Base-by-base conservation (phyloP, 2,329 filamentous ascomycete species). In the Tolypocladium guangdongense region DNA sequence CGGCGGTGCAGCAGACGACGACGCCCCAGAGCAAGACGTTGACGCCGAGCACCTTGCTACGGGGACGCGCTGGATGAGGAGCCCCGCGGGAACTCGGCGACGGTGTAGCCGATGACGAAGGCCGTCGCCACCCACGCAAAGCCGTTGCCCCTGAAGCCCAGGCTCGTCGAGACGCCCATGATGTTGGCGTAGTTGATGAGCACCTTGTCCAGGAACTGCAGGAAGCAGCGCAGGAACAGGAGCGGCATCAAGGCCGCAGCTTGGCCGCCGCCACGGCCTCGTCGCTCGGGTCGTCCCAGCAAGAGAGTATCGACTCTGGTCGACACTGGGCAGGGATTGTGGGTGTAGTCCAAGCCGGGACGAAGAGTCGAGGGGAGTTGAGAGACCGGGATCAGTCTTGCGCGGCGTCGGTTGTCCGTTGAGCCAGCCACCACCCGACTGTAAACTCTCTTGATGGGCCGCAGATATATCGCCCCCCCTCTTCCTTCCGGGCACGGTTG, bases 1-100 rank as follows among this genome's bases (percentile, higher is more conserved):
- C 69, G 0, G 74, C 74, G 14, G 70, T 74, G 53, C 68, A 69
- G 65, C 74, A 73, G 35, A 77, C 64, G 24, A 73, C 65, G 8
- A 64, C 48, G 7, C 69, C 70, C 69, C 68, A 70, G 6, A 62
- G 54, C 2, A 67, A 35, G 2, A 71, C 64, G 38, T 68, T 69
- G 32, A 60, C 56, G 3, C 64, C 62, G 18, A 70, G 63, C 7
- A 71, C 65, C 56, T 63, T 68, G 38, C 59, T 64, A 70, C 63
- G 27, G 59, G 63, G 39, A 66, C 66, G 45, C 62, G 62, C 55
- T 71, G 69, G 20, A 68, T 66, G 0, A 70, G 57, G 51, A 66
- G 50, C 56, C 60, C 50, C 59, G 60, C 55, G 56, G 64, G 32
- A 65, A 63, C 57, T 67, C 63, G 10, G 60, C 61, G 7, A 62